Base-by-base conservation (phyloP, 805 yeast species). In the Teunomyces barrocoloradensis region DNA sequence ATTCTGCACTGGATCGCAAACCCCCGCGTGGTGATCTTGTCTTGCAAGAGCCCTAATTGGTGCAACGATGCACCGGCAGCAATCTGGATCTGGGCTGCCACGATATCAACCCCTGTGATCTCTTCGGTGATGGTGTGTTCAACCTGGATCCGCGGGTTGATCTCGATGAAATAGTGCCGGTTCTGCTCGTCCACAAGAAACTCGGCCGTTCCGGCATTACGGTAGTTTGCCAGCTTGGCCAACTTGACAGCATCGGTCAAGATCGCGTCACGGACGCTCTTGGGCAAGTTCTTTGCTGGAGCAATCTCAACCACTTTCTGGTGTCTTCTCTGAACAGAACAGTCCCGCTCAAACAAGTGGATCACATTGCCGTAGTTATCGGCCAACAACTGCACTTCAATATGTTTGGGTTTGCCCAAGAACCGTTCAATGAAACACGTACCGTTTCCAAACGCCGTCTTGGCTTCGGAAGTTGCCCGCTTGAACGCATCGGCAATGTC, bases 271-370 rank as follows among this genome's bases (percentile, higher is more conserved):
- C 99, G 83, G 32, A 91, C 94, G 23, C 75, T 77, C 42, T 74
- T 68, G 20, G 97, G 95, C 58, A 94, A 74, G 52, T 90, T 89
- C 71, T 88, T 85, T 33, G 98, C 97, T 10, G 99, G 98, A 4
- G 99, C 99, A 59, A 92, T 90, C 72, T 92, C 99, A 33, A 92
- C 98, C 45, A 92, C 99, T 73, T 92, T 92, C 75, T 92, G 99
- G 71, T 92, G 99, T 76, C 99, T 88, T 78, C 99, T 88, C 77
- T 92, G 99, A 45, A 92, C 99, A n/a, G 97, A 90, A 73, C 99
- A 92, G 74, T 92, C 99, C 73, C 99, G 85, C 78, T 92, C 99
- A 58, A 90, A 94, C 59, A 92, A 73, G 66, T 92, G 99, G 61
- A 92, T 87, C 21, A 91, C 97, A 66, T 92, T 94, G 49, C 99